Evolutionary conservation across 495 filamentous ascomycete species (phyloP).

Genomic region (Astrothelium subdiscretum): DNA sequence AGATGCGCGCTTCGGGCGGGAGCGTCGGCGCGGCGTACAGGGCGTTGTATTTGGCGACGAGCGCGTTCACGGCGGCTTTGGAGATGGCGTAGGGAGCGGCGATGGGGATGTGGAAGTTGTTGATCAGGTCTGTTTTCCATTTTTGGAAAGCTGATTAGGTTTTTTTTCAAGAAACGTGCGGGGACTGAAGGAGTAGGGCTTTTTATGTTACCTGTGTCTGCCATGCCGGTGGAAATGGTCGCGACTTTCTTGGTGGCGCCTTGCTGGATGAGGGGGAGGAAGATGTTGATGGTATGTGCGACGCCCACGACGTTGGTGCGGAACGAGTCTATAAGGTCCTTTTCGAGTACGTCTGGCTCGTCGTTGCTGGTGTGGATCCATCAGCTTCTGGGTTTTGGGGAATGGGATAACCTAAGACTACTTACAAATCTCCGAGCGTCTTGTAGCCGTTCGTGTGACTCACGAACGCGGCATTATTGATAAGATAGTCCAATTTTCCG

Average conservation of each 20-base stretch:
- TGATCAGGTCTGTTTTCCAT: constrained; percentile 11
- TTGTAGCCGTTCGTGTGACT: constrained; percentile 1
- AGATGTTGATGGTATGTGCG: constrained; percentile 19
- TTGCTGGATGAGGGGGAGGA: constrained; percentile 17
- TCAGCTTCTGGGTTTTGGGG: not conserved
- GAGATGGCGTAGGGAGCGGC: constrained; percentile 13
- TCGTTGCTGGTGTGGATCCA: not conserved
- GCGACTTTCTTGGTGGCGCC: constrained; percentile 18
- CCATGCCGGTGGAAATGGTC: constrained; percentile 17
- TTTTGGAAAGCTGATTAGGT: too few relatives aligned
- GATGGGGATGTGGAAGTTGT: constrained; percentile 7
- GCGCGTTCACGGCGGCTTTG: constrained; percentile 20
- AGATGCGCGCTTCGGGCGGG: constrained; percentile 14
- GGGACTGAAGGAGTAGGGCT: not conserved
- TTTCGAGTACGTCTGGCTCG: constrained; percentile 6
- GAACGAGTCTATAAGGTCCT: constrained; percentile 13
- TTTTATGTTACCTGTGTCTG: constrained; percentile 4
- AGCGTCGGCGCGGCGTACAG: not conserved
- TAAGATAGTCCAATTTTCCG: constrained; percentile 17
- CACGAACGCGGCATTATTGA: constrained; percentile 20
- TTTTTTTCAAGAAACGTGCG: not conserved
- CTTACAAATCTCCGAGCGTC: constrained; percentile 6
- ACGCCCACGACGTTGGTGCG: constrained; percentile 18
- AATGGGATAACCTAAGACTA: not conserved
- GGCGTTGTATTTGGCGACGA: constrained; percentile 19